phyloP scores from a whole-genome alignment of 2,329 filamentous ascomycete species.

The Tolypocladium nubicola region DNA sequence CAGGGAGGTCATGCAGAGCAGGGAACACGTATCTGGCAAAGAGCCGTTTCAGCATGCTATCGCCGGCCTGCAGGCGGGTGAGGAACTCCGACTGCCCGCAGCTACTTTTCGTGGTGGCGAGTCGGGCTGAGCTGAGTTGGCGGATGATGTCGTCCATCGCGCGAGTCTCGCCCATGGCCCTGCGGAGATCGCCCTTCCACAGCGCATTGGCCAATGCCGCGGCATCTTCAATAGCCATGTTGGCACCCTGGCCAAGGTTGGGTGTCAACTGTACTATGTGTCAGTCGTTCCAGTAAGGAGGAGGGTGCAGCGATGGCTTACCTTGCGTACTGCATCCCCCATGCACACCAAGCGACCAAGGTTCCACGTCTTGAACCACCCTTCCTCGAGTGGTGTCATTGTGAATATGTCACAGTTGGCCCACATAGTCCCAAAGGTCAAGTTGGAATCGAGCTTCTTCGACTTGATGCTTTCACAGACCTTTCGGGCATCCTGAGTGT shows the following conservation, averaged over 20 bases:
- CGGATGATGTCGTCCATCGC: neutral
- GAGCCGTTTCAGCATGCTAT: conserved; percentile 2
- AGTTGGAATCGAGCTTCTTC: neutral
- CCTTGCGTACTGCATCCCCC: conserved; percentile 24
- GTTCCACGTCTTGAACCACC: conserved; percentile 20
- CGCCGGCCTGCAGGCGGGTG: conserved; percentile 7
- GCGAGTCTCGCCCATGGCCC: neutral
- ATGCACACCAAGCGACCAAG: conserved; percentile 17
- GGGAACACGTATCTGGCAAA: conserved; percentile 6
- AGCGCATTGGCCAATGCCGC: conserved; percentile 7
- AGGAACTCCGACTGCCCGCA: conserved; percentile 7
- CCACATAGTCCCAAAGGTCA: conserved; percentile 18
- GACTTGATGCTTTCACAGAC: conserved; percentile 1
- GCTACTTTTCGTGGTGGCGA: neutral
- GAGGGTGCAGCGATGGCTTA: conserved; percentile 1
- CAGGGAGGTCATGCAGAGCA: conserved; percentile 5
- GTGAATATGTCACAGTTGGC: conserved; percentile 13
- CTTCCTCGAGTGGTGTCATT: conserved; percentile 20
- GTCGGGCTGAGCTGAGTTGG: neutral
- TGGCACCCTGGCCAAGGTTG: conserved; percentile 10
- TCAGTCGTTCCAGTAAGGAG: neutral
- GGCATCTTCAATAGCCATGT: conserved; percentile 10
- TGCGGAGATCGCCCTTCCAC: neutral
- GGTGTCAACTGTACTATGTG: conserved; percentile 6
- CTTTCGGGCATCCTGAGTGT: neutral